These are phyloP conservation scores for Yarrowia osloensis DNA, from an alignment of 805 yeast species.

Conservation along the genomic window DNA sequence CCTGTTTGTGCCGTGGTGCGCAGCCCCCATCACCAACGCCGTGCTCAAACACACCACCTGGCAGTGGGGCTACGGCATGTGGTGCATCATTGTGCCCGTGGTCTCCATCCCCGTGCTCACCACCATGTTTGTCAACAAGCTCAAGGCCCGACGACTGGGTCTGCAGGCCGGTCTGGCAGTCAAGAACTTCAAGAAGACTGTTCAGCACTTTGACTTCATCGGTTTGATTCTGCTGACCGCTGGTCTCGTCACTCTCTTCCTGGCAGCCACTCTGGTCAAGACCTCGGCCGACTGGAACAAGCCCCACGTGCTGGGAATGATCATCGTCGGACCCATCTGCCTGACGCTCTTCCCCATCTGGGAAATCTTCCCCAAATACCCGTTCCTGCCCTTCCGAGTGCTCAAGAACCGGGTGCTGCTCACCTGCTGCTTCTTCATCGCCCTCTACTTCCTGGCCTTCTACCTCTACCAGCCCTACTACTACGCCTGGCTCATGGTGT, in stretches of 20 bases:
- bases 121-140: slow-evolving; percentile 23
- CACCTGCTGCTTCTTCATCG: slow-evolving; percentile 29
- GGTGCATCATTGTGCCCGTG: slow-evolving; percentile 51
- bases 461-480: slow-evolving; percentile 32
- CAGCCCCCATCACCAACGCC: slow-evolving; percentile 39
- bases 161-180: slow-evolving; percentile 17
- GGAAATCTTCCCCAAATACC: slow-evolving; percentile 62
- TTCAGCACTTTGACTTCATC: slow-evolving; percentile 66
- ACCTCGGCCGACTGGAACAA: slow-evolving; percentile 54
- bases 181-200: slow-evolving; percentile 36
- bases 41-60: slow-evolving; percentile 45
- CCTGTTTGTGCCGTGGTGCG: slow-evolving; percentile 49
- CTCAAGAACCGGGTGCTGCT: slow-evolving; percentile 57
- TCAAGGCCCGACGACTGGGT: slow-evolving; percentile 22
- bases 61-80: slow-evolving; percentile 59
- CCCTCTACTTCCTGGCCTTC: slow-evolving; percentile 41
- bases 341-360: slow-evolving; percentile 61
- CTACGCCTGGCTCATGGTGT: slow-evolving; percentile 32
- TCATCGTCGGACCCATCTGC: slow-evolving; percentile 64
- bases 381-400: slow-evolving; percentile 62
- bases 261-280: slow-evolving; percentile 77
- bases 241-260: slow-evolving; percentile 63
- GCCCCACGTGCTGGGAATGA: slow-evolving; percentile 65
- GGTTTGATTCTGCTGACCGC: slow-evolving; percentile 61
- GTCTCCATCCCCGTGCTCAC: slow-evolving; percentile 28